These are phyloP conservation scores for Platismatia glauca DNA, from an alignment of 495 filamentous ascomycete species.

Conservation along the genomic window DNA sequence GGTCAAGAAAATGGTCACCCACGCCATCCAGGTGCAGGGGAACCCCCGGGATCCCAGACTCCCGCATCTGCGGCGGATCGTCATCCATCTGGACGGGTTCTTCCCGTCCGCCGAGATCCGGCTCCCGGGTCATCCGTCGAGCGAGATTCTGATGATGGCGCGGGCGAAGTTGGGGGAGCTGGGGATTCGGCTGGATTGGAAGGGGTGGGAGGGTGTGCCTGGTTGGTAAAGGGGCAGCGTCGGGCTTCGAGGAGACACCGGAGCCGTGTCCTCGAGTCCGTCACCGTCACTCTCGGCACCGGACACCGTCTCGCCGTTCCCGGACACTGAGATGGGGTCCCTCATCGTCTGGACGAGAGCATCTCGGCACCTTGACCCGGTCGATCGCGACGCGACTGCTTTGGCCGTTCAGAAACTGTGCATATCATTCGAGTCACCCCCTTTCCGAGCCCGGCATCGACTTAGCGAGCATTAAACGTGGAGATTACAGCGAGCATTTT, in stretches of 20 bases:
- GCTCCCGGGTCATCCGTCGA: background rate
- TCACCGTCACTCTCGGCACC: background rate
- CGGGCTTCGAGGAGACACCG: background rate
- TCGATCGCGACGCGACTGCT: background rate
- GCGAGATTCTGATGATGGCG: slow-evolving; percentile 7
- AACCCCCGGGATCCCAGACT: background rate
- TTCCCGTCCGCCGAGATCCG: background rate
- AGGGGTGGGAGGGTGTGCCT: background rate
- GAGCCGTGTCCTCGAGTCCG: background rate
- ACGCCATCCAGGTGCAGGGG: slow-evolving; percentile 1
- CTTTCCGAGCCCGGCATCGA: background rate
- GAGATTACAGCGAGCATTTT: background rate
- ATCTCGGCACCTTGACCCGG: background rate
- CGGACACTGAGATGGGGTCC: background rate
- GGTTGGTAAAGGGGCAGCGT: background rate
- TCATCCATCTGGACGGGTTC: background rate
- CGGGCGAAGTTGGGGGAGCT: background rate
- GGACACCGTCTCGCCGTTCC: background rate
- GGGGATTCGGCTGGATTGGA: background rate
- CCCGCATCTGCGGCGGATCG: slow-evolving; percentile 2
- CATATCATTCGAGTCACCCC: background rate
- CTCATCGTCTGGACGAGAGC: background rate
- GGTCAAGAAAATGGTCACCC: slow-evolving; percentile 12
- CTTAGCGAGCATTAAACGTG: background rate
- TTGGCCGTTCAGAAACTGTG: background rate